Base-by-base conservation (phyloP, 257 asterid genomes). In the Lycium ferocissimum region DNA sequence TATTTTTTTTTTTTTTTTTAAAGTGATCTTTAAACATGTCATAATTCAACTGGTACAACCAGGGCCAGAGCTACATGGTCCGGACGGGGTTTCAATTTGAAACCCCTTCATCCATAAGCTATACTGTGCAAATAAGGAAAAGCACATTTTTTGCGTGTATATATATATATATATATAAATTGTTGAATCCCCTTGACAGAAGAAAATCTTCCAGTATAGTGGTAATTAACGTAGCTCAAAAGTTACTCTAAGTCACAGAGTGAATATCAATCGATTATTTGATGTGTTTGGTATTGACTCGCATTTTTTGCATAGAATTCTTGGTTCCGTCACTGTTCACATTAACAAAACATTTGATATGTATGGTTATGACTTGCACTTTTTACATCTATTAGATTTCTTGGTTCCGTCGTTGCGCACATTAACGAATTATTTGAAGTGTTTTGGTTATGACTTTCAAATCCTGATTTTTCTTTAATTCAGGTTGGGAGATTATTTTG, bases 401-500 rank as follows among this genome's bases (percentile, higher is more conserved):
- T 70, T 70, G 54, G 33, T 45, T 70, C 35, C 54, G 5, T 70
- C 33, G 4, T 3, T 38, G 2, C 17, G 15, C 26, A 17, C 79
- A 70, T 70, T 26, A 69, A 15, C 33, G 33, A 38, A 20, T 70
- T 17, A 40, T 70, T 40, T 70, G 54, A 40, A 70, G 54, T 70
- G 15, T 40, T 40, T 70, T 17, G 51, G 13, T 70, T 40, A 70
- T 40, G 54, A 70, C 49, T 70, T 70, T 54, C 40, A 8, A 53
- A 70, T 14, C 7, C 8, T 78, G 72, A 1, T 82, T 82, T 85
- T 10, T 20, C 11, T 22, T 18, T 2, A 0, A 38, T 76, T 7
- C 78, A 65, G 83, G 63, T 4, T 12, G 58, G 73, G 80, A 8
- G 45, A 20, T 72, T 69, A 11, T 81, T 57, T 61, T 61, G 49